These are phyloP conservation scores for Cercospora sojina DNA, from an alignment of 2,329 filamentous ascomycete species.

Conservation along the genomic window DNA sequence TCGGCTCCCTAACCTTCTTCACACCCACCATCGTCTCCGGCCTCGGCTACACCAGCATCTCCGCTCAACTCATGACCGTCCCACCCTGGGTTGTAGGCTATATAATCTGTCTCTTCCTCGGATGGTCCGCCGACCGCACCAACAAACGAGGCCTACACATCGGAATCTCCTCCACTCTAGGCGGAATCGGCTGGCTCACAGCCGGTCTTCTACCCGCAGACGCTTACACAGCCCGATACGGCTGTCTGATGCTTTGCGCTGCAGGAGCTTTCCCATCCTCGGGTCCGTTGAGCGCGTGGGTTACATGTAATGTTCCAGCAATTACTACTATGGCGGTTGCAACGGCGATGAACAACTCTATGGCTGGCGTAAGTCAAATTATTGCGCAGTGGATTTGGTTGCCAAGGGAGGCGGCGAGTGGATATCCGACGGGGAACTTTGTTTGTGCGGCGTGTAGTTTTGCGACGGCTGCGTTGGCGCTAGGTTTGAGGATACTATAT, in stretches of 20 bases:
- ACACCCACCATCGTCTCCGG: slow-evolving; percentile 53
- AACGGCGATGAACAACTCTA: slow-evolving; percentile 42
- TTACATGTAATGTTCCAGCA: slow-evolving; percentile 43
- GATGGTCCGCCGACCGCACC: slow-evolving; percentile 30
- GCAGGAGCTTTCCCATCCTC: slow-evolving; percentile 42
- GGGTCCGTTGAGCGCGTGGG: slow-evolving; percentile 42
- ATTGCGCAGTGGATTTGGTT: slow-evolving; percentile 46
- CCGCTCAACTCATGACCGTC: slow-evolving; percentile 45
- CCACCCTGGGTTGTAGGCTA: slow-evolving; percentile 40
- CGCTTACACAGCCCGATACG: slow-evolving; percentile 37
- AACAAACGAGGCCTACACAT: slow-evolving; percentile 32
- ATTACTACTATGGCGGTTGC: slow-evolving; percentile 42
- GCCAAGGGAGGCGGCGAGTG: slow-evolving; percentile 31
- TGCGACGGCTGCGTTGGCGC: slow-evolving; percentile 31
- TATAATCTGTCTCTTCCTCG: slow-evolving; percentile 34
- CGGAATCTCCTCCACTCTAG: slow-evolving; percentile 25
- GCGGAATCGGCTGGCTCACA: slow-evolving; percentile 31
- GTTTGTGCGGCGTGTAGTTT: slow-evolving; percentile 44
- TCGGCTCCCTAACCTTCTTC: slow-evolving; percentile 49
- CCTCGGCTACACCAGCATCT: slow-evolving; percentile 49
- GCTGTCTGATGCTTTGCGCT: slow-evolving; percentile 42
- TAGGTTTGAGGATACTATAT: slow-evolving; percentile 33
- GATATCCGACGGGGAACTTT: slow-evolving; percentile 45
- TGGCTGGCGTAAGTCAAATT: slow-evolving; percentile 42
- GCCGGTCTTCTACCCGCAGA: slow-evolving; percentile 30